phyloP scores from a whole-genome alignment of 768 basidiomycete genomes.

The Xerocomellus amylosporus region DNA sequence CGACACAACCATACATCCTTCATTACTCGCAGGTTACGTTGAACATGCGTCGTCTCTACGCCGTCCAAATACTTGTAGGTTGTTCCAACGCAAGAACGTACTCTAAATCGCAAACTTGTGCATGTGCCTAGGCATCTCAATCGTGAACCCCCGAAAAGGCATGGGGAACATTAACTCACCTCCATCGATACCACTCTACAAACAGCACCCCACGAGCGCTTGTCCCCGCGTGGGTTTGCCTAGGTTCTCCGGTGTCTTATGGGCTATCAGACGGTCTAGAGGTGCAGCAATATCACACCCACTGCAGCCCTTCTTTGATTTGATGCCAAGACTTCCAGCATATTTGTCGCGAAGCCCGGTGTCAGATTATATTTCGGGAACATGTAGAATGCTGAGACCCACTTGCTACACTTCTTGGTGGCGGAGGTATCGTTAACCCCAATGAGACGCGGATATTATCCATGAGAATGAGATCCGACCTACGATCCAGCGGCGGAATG shows the following conservation, averaged over 20 bases:
- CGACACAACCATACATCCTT: not conserved
- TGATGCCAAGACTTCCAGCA: no score
- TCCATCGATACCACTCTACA: not conserved
- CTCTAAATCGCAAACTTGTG: not conserved
- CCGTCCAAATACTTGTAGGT: not conserved
- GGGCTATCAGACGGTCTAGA: not conserved
- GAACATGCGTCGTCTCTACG: not conserved
- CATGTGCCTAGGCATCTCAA: no score
- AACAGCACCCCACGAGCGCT: not conserved
- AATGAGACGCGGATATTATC: not conserved
- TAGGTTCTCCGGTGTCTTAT: not conserved
- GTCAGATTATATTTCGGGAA: no score
- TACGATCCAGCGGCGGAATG: not conserved
- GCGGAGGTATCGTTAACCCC: not conserved
- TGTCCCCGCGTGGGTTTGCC: not conserved
- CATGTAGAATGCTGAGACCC: no score
- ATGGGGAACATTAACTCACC: not conserved
- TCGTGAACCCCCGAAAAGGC: no score
- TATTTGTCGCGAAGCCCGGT: no score
- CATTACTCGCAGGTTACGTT: not conserved
- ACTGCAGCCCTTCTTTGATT: no score
- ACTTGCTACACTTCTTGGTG: no score
- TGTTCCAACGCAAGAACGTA: not conserved
- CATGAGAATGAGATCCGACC: not conserved
- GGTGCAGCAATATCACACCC: no score